Percentiles rank a stretch among this genome's conserved stretches.
phyloP scores from a whole-genome alignment of 2,329 filamentous ascomycete species.

The Phaeophleospora eucalypticola region DNA sequence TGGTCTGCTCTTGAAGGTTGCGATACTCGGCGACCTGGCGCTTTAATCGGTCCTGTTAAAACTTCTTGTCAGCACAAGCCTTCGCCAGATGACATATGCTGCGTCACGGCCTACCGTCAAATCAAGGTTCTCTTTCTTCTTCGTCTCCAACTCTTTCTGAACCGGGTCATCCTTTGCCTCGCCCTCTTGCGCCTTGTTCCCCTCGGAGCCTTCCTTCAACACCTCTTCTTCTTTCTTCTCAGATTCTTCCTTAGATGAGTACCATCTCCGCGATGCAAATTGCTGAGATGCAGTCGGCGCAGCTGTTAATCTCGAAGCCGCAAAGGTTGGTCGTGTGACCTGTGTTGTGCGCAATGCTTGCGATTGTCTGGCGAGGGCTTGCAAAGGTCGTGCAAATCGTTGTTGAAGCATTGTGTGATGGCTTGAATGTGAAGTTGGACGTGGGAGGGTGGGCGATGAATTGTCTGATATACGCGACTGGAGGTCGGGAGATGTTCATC shows the following conservation, averaged over 20 bases:
- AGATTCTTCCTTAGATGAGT: constrained; percentile 39
- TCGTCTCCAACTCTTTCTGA: constrained; percentile 53
- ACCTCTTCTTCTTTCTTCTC: constrained; percentile 40
- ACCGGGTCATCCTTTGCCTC: constrained; percentile 38
- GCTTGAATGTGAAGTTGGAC: too few species aligned
- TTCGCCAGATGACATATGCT: background rate
- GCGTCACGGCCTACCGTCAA: constrained; percentile 66
- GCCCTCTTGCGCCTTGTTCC: constrained; percentile 22
- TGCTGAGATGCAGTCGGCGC: constrained; percentile 30
- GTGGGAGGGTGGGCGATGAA: too few species aligned
- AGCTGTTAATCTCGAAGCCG: constrained; percentile 26
- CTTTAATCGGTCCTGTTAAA: constrained; percentile 81
- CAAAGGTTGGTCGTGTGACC: constrained; percentile 27
- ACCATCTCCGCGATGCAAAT: constrained; percentile 39
- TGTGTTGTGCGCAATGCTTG: constrained; percentile 23
- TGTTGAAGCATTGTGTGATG: constrained; percentile 45
- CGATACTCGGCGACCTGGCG: constrained; percentile 94
- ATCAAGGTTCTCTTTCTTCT: constrained; percentile 67
- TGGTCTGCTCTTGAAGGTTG: constrained; percentile 92
- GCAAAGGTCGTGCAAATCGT: constrained; percentile 46
- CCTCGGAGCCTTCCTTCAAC: constrained; percentile 35
- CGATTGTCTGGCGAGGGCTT: constrained; percentile 32
- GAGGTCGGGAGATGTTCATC: too few species aligned
- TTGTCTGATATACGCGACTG: too few species aligned
- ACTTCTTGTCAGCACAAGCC: background rate